Conservation (phyloP, 306 rosid genomes). For the Malus asiatica region DNA sequence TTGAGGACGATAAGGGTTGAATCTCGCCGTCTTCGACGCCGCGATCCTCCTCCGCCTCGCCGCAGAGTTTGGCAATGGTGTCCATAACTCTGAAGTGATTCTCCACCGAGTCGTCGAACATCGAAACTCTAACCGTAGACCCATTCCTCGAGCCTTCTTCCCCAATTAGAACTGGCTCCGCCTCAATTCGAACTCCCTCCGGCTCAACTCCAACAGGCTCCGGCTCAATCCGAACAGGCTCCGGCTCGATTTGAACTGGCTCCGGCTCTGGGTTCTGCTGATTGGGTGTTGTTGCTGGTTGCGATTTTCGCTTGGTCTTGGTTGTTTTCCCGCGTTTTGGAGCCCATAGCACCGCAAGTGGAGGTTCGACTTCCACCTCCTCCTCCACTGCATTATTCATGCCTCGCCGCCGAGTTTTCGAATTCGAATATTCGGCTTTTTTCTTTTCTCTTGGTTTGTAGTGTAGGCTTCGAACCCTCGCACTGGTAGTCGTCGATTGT, state of each 20-base stretch:
- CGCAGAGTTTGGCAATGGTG: constrained; percentile 47
- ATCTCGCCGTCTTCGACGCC: constrained; percentile 35
- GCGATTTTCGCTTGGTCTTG: neutral
- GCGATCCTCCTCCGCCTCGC: constrained; percentile 28
- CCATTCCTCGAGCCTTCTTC: constrained; percentile 3
- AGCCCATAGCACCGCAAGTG: constrained; percentile 2
- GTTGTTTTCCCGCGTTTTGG: constrained; percentile 22
- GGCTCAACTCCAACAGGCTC: neutral
- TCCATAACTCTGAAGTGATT: constrained; percentile 57
- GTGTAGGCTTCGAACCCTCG: too few species aligned
- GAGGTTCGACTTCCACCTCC: constrained; percentile 8
- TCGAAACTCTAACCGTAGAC: constrained; percentile 30
- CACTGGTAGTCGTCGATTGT: too few species aligned
- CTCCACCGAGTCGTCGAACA: constrained; percentile 54
- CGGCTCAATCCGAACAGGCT: neutral
- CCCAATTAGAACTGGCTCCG: neutral
- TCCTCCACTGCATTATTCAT: neutral
- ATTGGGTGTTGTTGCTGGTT: neutral
- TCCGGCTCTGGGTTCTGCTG: neutral
- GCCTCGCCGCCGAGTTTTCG: too few species aligned
- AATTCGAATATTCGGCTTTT: too few species aligned
- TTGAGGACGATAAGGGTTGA: constrained; percentile 40
- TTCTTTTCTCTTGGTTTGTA: too few species aligned
- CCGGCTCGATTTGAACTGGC: neutral
- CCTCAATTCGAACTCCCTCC: neutral